Percentiles rank a stretch among this genome's conserved stretches.
These are phyloP conservation scores for Isatis tinctoria DNA, from an alignment of 345 rosid species.

Conservation along the genomic window DNA sequence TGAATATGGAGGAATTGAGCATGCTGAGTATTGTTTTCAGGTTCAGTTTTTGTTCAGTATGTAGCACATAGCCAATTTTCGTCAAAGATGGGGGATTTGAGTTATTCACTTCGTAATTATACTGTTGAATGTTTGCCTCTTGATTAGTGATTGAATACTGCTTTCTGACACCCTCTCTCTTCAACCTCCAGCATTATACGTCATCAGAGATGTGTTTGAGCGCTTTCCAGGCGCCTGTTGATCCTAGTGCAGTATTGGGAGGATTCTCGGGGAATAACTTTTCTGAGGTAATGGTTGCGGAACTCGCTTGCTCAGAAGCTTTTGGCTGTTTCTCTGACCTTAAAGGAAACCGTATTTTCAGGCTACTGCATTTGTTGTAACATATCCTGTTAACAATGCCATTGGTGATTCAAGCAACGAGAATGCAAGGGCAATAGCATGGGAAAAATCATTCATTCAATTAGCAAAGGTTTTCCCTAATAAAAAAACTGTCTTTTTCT, in stretches of 20 bases:
- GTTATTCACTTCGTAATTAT: not conserved
- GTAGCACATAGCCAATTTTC: conserved; percentile 5
- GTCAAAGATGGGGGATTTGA: not conserved
- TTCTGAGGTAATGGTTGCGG: conserved; percentile 65
- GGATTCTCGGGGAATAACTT: conserved; percentile 84
- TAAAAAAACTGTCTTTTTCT: not conserved
- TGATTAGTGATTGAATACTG: not conserved
- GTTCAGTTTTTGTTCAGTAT: conserved; percentile 33
- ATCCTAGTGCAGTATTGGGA: conserved; percentile 93
- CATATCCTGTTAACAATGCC: conserved; percentile 87
- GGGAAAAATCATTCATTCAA: conserved; percentile 92
- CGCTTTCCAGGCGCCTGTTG: conserved; percentile 94
- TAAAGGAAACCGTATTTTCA: conserved; percentile 37
- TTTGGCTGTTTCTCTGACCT: conserved; percentile 7
- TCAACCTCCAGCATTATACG: conserved; percentile 72
- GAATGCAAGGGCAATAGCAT: conserved; percentile 73
- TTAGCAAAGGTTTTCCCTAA: conserved; percentile 66
- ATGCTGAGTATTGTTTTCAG: conserved; percentile 91
- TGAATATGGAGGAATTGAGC: conserved; percentile 69
- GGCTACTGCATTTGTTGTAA: conserved; percentile 92
- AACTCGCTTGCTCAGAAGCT: conserved; percentile 16
- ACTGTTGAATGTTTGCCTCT: not conserved
- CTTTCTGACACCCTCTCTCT: conserved; percentile 11
- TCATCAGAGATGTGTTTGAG: conserved; percentile 78
- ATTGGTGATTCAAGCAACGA: conserved; percentile 52